Conservation (phyloP, 768 basidiomycete species). For the Suillus tomentosus region DNA sequence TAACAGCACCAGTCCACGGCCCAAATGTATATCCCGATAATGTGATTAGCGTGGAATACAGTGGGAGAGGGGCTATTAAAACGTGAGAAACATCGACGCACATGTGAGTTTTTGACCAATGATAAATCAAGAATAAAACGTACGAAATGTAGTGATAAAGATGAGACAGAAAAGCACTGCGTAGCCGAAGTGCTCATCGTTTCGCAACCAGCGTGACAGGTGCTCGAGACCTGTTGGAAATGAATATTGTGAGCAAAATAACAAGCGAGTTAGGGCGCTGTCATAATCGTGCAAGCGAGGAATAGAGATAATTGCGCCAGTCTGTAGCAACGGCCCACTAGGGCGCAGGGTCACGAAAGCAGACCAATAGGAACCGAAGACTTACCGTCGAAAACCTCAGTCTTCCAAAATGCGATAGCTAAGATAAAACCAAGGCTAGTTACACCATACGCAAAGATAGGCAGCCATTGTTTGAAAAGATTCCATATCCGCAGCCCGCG, state of each 20-base stretch:
- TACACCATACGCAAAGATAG: constrained; percentile 72
- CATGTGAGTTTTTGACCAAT: constrained; percentile 14
- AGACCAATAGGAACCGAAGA: constrained; percentile 17
- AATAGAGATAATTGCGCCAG: not conserved
- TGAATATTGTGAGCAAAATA: not conserved
- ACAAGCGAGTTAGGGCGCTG: constrained; percentile 7
- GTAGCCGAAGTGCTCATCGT: constrained; percentile 72
- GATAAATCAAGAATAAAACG: constrained; percentile 33
- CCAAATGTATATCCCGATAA: constrained; percentile 92
- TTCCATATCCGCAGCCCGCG: constrained; percentile 55
- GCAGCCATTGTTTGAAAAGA: constrained; percentile 73
- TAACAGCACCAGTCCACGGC: constrained; percentile 77
- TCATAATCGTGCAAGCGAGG: constrained; percentile 1
- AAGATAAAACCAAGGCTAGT: constrained; percentile 78
- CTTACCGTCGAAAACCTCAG: constrained; percentile 81
- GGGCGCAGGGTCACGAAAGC: constrained; percentile 2
- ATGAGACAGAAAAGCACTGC: constrained; percentile 80
- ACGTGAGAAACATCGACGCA: constrained; percentile 16
- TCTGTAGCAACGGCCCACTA: constrained; percentile 10
- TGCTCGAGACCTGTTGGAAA: constrained; percentile 69
- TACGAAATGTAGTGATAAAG: constrained; percentile 86
- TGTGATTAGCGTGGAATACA: constrained; percentile 92
- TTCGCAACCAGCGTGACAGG: constrained; percentile 75
- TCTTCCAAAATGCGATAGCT: constrained; percentile 83
- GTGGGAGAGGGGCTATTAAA: constrained; percentile 75